Evolutionary conservation across 2,329 filamentous ascomycete genomes (phyloP).

Genomic region (Ceratocystiopsis minuta): DNA sequence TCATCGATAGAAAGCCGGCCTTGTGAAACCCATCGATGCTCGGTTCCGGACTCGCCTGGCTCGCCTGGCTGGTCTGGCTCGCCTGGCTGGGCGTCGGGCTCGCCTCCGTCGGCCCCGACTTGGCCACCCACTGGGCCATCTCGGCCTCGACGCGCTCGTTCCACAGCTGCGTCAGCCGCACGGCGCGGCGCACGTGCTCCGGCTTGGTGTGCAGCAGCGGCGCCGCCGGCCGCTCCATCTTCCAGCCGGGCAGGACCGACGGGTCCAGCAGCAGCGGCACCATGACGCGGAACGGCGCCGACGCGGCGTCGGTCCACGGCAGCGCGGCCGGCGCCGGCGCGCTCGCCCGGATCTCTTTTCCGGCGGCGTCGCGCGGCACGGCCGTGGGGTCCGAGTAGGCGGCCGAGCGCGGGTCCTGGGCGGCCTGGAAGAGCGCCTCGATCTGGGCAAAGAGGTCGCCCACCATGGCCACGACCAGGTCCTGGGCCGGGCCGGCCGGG

Average conservation of each 20-base stretch:
- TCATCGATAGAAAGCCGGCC: too few relatives aligned
- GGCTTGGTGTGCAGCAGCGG: constrained; percentile 26
- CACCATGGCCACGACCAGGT: constrained; percentile 19
- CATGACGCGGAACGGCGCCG: constrained; percentile 28
- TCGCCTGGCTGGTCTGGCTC: too few relatives aligned
- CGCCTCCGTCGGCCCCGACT: too few relatives aligned
- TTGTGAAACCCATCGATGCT: too few relatives aligned
- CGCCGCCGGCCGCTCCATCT: constrained; percentile 21
- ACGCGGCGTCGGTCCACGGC: constrained; percentile 7
- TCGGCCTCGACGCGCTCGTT: constrained; percentile 24
- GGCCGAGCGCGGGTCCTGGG: constrained; percentile 22
- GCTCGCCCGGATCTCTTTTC: too few relatives aligned
- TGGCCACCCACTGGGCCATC: constrained; percentile 26
- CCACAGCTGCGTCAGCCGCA: constrained; percentile 31
- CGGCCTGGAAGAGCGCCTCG: constrained; percentile 27
- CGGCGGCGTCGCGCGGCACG: neutral
- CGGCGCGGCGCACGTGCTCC: constrained; percentile 36
- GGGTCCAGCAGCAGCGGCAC: constrained; percentile 35
- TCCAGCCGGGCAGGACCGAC: constrained; percentile 35
- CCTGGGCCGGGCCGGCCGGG: constrained; percentile 21
- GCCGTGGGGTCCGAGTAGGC: constrained; percentile 26
- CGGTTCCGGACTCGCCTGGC: too few relatives aligned
- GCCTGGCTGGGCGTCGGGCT: neutral
- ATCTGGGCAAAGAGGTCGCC: constrained; percentile 25
- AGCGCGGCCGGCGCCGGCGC: constrained; percentile 4